Evolutionary conservation across 1,139 yeast genomes (phyloP).

Genomic region (Kurtzmaniella quercitrusa): DNA sequence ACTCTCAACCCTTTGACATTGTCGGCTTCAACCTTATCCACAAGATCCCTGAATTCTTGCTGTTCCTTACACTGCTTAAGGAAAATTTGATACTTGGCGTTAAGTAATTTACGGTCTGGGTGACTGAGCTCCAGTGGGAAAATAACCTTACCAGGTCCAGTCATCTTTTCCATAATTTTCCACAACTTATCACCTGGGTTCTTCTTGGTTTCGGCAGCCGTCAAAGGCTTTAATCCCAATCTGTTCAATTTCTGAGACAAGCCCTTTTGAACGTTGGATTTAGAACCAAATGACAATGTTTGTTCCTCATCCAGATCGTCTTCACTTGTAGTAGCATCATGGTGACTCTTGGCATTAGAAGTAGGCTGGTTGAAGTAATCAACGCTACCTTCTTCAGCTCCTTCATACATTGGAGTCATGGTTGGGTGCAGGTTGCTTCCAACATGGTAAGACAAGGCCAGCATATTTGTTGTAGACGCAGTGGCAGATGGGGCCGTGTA

Average conservation of each 20-base stretch:
- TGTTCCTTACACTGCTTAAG: constrained; percentile 84
- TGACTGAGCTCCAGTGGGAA: constrained; percentile 54
- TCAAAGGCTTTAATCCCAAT: constrained; percentile 39
- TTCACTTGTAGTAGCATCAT: constrained; percentile 14
- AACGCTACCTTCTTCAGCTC: constrained; percentile 36
- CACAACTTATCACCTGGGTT: constrained; percentile 62
- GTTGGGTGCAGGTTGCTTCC: constrained; percentile 50
- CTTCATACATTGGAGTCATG: constrained; percentile 49
- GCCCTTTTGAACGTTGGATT: constrained; percentile 47
- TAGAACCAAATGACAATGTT: constrained; percentile 58
- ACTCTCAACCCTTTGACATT: constrained; percentile 16
- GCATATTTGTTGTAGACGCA: constrained; percentile 52
- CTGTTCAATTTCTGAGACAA: constrained; percentile 36
- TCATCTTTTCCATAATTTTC: constrained; percentile 80
- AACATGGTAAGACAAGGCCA: constrained; percentile 43
- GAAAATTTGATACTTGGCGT: constrained; percentile 78
- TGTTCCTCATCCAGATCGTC: constrained; percentile 39
- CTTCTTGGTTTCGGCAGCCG: constrained; percentile 17
- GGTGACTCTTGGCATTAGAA: constrained; percentile 14
- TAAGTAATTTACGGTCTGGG: constrained; percentile 67
- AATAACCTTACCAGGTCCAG: constrained; percentile 80
- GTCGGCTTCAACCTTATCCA: constrained; percentile 52
- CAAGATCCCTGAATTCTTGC: constrained; percentile 65
- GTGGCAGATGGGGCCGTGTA: constrained; percentile 75
- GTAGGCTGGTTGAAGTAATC: constrained; percentile 41